phyloP scores from a whole-genome alignment of 2,329 filamentous ascomycete genomes.

The Fusarium coicis region DNA sequence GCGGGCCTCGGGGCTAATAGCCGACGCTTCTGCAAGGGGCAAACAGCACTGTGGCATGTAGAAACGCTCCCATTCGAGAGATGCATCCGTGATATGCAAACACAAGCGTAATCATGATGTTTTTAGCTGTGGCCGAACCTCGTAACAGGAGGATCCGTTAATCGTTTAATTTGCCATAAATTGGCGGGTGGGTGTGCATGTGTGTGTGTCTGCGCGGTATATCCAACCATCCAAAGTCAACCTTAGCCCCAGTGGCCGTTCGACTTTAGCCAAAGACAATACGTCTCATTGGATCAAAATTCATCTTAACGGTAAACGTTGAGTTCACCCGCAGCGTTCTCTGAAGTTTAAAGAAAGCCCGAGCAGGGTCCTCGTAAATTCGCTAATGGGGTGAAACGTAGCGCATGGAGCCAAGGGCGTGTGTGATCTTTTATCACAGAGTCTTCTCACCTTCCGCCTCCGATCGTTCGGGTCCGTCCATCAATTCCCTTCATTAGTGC shows the following conservation, averaged over 20 bases:
- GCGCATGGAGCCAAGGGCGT: not conserved
- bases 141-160: not conserved
- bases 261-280: constrained; percentile 6
- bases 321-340: not conserved
- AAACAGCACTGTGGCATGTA: not conserved
- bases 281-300: not conserved
- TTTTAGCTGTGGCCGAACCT: constrained; percentile 16
- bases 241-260: constrained; percentile 2
- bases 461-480: not conserved
- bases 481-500: constrained; percentile 1
- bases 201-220: not conserved
- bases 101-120: constrained; percentile 9
- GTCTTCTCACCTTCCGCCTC: not conserved
- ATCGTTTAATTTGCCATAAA: constrained; percentile 1
- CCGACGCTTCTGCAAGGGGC: constrained; percentile 39
- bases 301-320: not conserved
- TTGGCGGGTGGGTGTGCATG: not conserved
- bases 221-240: not conserved
- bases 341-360: not conserved
- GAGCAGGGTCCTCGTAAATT: constrained; percentile 3
- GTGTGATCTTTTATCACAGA: not conserved
- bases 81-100: constrained; percentile 6
- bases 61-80: not conserved
- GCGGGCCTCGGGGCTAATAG: not conserved
- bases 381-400: not conserved